Percentiles rank a stretch among this genome's conserved stretches.
Evolutionary conservation across 306 rosid species (phyloP).

Genomic region (Malus domestica): DNA sequence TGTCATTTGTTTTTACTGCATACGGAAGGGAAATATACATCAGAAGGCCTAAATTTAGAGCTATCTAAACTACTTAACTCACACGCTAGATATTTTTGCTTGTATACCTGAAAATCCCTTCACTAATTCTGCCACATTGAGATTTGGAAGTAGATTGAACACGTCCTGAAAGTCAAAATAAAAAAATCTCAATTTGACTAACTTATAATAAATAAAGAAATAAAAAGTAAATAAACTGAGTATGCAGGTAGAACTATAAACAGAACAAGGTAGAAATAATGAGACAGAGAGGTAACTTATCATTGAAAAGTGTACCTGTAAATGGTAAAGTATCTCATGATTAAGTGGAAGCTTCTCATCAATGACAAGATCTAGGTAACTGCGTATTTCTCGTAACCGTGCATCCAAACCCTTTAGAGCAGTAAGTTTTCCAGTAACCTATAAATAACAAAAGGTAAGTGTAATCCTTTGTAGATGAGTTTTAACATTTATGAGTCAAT

Average conservation of each 20-base stretch:
- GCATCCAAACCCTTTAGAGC: slow-evolving; percentile 91
- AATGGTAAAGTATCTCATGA: slow-evolving; percentile 85
- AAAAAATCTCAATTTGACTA: neutral
- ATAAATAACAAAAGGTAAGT: slow-evolving; percentile 15
- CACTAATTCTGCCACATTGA: slow-evolving; percentile 43
- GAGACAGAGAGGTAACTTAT: neutral
- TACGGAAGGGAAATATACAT: neutral
- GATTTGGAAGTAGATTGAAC: slow-evolving; percentile 55
- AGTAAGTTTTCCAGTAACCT: slow-evolving; percentile 83
- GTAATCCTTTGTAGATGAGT: neutral
- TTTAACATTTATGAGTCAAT: neutral
- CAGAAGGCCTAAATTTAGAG: neutral
- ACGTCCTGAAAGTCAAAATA: slow-evolving; percentile 38
- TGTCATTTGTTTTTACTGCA: slow-evolving; percentile 60
- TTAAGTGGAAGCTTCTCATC: slow-evolving; percentile 72
- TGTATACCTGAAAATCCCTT: slow-evolving; percentile 47
- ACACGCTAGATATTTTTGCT: neutral
- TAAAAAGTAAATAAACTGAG: neutral
- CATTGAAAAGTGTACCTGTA: slow-evolving; percentile 44
- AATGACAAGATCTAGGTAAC: slow-evolving; percentile 78
- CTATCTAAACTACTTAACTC: neutral
- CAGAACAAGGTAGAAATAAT: neutral
- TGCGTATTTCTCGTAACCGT: slow-evolving; percentile 60
- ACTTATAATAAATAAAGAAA: neutral
- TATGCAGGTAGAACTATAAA: neutral